Evolutionary conservation across 768 basidiomycete genomes (phyloP).

Genomic region (Podaxis sp.): DNA sequence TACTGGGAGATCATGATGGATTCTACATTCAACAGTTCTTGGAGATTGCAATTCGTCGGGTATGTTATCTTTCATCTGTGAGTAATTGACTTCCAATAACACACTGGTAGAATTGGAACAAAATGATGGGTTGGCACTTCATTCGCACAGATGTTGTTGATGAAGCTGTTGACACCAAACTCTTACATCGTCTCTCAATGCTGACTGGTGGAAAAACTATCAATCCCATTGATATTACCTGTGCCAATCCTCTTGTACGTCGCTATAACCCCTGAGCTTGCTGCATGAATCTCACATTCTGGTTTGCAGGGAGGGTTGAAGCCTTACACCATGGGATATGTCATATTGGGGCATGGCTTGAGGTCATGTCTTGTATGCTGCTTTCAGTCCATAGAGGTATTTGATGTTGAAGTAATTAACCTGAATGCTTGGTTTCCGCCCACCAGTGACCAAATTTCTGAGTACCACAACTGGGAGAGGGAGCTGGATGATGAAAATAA

Average conservation of each 20-base stretch:
- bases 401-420: background rate
- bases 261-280: background rate
- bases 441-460: background rate
- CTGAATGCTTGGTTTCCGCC: background rate
- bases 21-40: background rate
- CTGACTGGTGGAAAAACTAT: constrained; percentile 3
- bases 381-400: background rate
- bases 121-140: background rate
- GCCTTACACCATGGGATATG: background rate
- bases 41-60: background rate
- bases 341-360: background rate
- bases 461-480: background rate
- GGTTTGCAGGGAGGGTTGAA: background rate
- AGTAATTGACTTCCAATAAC: background rate
- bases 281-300: background rate
- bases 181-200: background rate
- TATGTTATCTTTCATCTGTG: background rate
- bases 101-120: background rate
- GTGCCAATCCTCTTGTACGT: background rate
- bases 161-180: background rate
- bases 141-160: background rate
- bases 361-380: background rate
- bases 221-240: background rate
- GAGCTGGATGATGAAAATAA: background rate
- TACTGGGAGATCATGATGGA: background rate